These are phyloP conservation scores for Penicillium vulpinum DNA, from an alignment of 2,329 filamentous ascomycete genomes.

Conservation along the genomic window DNA sequence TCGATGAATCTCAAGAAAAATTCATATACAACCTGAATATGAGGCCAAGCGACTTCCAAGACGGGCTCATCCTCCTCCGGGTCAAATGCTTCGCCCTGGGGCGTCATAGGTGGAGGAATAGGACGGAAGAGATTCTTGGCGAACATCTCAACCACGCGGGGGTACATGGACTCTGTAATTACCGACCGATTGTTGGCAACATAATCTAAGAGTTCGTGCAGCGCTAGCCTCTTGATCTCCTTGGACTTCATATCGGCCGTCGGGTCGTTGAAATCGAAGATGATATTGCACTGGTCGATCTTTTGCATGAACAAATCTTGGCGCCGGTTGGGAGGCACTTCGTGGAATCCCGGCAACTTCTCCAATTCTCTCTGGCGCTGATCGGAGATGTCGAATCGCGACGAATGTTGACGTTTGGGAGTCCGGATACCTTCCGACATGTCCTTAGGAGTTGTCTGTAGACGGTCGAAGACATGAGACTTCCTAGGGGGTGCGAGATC, in stretches of 20 bases:
- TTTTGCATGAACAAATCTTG: slow-evolving; percentile 99
- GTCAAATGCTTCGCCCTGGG: slow-evolving; percentile 96
- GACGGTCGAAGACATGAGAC: slow-evolving; percentile 80
- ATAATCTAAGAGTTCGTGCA: slow-evolving; percentile 96
- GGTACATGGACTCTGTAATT: slow-evolving; percentile 99
- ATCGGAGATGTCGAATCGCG: slow-evolving; percentile 94
- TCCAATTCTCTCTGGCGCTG: slow-evolving; percentile 86
- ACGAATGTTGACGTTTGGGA: slow-evolving; percentile 95
- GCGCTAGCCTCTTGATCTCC: slow-evolving; percentile 94
- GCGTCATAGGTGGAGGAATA: slow-evolving; percentile 95
- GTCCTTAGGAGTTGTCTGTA: slow-evolving; percentile 94
- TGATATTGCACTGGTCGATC: slow-evolving; percentile 99
- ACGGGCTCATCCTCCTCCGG: slow-evolving; percentile 98
- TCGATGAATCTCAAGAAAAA: slow-evolving; percentile 99
- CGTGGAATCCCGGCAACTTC: slow-evolving; percentile 96
- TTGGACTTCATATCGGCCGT: slow-evolving; percentile 99
- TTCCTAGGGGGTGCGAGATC: slow-evolving; percentile 96
- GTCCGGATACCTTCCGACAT: slow-evolving; percentile 93
- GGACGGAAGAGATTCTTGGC: slow-evolving; percentile 97
- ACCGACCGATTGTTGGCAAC: slow-evolving; percentile 98
- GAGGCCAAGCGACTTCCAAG: slow-evolving; percentile 96
- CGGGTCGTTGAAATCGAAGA: slow-evolving; percentile 99
- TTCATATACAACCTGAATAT: slow-evolving; percentile 99
- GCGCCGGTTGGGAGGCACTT: slow-evolving; percentile 89
- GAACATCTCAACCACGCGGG: slow-evolving; percentile 98